Base-by-base conservation (phyloP, 306 rosid genomes). In the Pachyrhizus erosus region DNA sequence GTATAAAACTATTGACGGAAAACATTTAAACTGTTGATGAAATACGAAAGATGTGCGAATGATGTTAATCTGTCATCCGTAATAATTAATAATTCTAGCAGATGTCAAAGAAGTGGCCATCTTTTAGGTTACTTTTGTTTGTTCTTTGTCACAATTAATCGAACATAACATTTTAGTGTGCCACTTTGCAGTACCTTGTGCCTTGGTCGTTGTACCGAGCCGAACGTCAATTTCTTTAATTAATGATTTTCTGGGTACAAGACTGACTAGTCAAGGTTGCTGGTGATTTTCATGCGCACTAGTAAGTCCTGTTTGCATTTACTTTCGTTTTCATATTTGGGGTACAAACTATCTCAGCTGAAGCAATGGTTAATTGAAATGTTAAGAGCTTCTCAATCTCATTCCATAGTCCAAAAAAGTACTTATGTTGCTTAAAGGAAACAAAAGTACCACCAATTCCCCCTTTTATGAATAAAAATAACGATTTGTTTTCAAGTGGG, bases 81-180 rank as follows among this genome's bases (percentile, higher is more conserved):
- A 14, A 26, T 2, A 73, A 24, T 62, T 34, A 14, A 73, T 9
- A 78, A 78, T 61, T 64, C 55, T 66, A 21, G 17, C n/a, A 27
- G 64, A 68, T 74, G 72, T 60, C 76, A 86, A 61, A 68, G 45
- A 68, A 79, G 87, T 83, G 66, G 5, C 82, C 10, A 74, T 82
- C 82, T 58, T 54, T 39, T 7, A 14, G 74, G 89, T 66, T 55
- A 67, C 66, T 46, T 79, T 60, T 60, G 42, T 70, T 83, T 60
- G 86, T 82, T 80, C 82, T 23, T 51, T 65, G 67, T 51, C 17
- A 74, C 54, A 57, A 75, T 79, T 71, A 23, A 43, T 62, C 39
- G 66, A 74, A 77, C 85, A 86, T 83, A 49, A 58, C 26, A 78
- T 60, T 52, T 12, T 33, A 65, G 39, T 24, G 37, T 55, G 43